Conservation (phyloP, 1,284 basidiomycete genomes). For the Cryptococcus deneoformans region DNA sequence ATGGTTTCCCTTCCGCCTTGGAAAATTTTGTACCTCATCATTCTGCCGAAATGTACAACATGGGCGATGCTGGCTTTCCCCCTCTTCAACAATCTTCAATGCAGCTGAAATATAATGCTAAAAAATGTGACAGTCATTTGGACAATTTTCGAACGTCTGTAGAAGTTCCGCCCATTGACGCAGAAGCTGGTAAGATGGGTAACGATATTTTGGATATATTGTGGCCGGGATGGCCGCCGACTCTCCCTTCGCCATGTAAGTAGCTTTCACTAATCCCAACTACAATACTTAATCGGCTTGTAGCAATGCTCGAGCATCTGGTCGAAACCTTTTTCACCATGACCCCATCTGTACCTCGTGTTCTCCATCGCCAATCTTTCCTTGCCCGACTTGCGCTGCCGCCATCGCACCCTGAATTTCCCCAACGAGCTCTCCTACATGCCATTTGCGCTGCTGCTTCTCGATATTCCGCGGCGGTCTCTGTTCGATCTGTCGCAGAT, state of each 20-base stretch:
- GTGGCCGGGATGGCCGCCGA: slow-evolving; percentile 44
- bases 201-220: slow-evolving; percentile 31
- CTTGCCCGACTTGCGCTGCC: slow-evolving; percentile 47
- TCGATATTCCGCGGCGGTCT: slow-evolving; percentile 38
- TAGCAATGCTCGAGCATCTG: slow-evolving; percentile 12
- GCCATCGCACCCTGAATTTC: slow-evolving; percentile 48
- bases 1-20: too few relatives aligned
- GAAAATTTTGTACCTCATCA: too few relatives aligned
- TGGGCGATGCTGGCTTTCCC: too few relatives aligned
- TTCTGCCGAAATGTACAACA: too few relatives aligned
- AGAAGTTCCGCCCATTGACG: slow-evolving; percentile 4
- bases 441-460: slow-evolving; percentile 49
- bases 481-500: slow-evolving; percentile 20
- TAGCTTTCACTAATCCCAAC: neutral
- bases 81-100: too few relatives aligned
- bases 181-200: slow-evolving; percentile 22
- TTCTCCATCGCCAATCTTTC: slow-evolving; percentile 45
- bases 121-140: too few relatives aligned
- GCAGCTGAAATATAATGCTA: too few relatives aligned
- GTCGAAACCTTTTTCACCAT: slow-evolving; percentile 44
- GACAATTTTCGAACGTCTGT: neutral
- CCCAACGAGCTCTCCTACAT: slow-evolving; percentile 48
- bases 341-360: slow-evolving; percentile 39
- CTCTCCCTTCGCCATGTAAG: slow-evolving; percentile 44
- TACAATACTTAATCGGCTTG: neutral